These are phyloP conservation scores for Fusarium robinianum DNA, from an alignment of 2,329 filamentous ascomycete genomes.

Conservation along the genomic window DNA sequence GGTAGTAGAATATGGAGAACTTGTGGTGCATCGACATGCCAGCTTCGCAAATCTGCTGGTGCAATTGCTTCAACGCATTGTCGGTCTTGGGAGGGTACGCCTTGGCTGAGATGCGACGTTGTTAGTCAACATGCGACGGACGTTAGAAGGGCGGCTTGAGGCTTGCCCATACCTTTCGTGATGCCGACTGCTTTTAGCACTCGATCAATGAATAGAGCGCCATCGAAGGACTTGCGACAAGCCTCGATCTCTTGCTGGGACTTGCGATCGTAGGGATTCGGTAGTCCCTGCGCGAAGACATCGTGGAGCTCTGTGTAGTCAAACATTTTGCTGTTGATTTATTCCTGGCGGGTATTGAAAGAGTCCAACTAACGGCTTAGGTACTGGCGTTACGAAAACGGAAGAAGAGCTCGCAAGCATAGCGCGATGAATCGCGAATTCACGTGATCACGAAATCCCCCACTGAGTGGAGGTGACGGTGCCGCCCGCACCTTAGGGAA, in stretches of 20 bases:
- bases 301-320: conserved; percentile 69
- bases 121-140: fast-evolving
- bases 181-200: conserved; percentile 73
- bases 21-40: conserved; percentile 74
- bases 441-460: conserved; percentile 30
- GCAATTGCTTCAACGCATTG: conserved; percentile 68
- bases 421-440: conserved; percentile 21
- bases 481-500: no score
- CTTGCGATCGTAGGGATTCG: conserved; percentile 65
- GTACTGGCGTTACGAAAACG: no score
- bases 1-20: conserved; percentile 81
- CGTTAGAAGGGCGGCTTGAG: no score
- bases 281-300: conserved; percentile 66
- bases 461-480: no score
- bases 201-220: conserved; percentile 78
- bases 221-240: conserved; percentile 69
- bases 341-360: not conserved
- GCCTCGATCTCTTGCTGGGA: conserved; percentile 65
- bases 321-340: conserved; percentile 51
- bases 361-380: no score
- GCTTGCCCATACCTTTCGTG: conserved; percentile 65
- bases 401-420: conserved; percentile 6
- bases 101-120: conserved; percentile 50
- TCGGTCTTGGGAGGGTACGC: conserved; percentile 76
- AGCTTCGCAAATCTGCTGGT: conserved; percentile 69